Evolutionary conservation across 2,329 filamentous ascomycete species (phyloP).

Genomic region (Aquanectria penicillioides): DNA sequence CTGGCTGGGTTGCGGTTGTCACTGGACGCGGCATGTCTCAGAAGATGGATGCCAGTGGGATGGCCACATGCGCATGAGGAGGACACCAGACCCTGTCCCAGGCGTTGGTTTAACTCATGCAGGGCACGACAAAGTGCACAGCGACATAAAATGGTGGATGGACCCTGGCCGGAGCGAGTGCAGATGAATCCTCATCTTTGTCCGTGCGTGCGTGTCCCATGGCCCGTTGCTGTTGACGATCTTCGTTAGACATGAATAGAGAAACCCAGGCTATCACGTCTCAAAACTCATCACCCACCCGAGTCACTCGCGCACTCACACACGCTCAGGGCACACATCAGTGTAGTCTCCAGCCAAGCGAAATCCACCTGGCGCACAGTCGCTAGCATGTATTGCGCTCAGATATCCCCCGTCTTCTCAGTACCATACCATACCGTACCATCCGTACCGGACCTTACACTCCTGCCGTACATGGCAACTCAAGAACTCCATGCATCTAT

Average conservation of each 20-base stretch:
- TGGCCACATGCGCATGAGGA: constrained; percentile 37
- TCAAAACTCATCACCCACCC: constrained; percentile 8
- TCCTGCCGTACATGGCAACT: constrained; percentile 23
- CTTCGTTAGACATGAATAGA: too few relatives aligned
- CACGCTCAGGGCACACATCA: not conserved
- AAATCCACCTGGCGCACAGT: constrained; percentile 17
- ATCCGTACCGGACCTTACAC: too few relatives aligned
- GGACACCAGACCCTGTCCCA: constrained; percentile 32
- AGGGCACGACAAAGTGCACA: too few relatives aligned
- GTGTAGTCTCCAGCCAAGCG: constrained; percentile 16
- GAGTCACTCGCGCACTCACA: not conserved
- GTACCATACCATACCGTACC: too few relatives aligned
- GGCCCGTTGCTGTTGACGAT: too few relatives aligned
- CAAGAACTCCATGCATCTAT: constrained; percentile 29
- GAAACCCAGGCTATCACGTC: too few relatives aligned
- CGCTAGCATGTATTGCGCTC: constrained; percentile 30
- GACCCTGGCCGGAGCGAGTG: too few relatives aligned
- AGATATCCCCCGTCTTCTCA: constrained; percentile 17
- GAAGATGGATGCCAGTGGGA: constrained; percentile 6
- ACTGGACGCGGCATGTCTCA: constrained; percentile 30
- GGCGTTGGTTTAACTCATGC: too few relatives aligned
- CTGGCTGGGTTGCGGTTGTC: not conserved
- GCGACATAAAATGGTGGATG: too few relatives aligned
- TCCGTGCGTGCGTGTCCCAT: too few relatives aligned
- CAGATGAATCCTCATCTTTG: too few relatives aligned